Conservation (phyloP, 2,329 filamentous ascomycete species). For the Diaporthe eres region DNA sequence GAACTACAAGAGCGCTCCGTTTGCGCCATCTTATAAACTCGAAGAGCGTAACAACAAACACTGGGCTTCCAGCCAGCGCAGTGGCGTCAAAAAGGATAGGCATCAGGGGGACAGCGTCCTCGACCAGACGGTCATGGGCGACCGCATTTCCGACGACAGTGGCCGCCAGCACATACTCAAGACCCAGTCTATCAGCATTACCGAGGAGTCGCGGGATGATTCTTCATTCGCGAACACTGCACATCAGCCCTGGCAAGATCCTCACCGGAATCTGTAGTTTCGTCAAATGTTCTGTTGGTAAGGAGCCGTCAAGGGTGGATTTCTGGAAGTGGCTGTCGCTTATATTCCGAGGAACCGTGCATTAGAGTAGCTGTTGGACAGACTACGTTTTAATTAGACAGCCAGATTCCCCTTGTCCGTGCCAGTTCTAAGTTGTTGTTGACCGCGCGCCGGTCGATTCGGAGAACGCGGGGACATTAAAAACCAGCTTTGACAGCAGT, state of each 20-base stretch:
- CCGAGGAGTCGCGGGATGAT: not conserved
- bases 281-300: not conserved
- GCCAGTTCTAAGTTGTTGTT: no score
- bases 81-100: not conserved
- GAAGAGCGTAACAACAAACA: conserved; percentile 5
- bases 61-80: not conserved
- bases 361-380: not conserved
- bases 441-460: not conserved
- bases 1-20: not conserved
- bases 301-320: not conserved
- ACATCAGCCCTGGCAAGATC: not conserved
- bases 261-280: not conserved
- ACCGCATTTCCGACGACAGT: conserved; percentile 5
- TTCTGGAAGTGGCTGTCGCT: not conserved
- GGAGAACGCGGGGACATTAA: not conserved
- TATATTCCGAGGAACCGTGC: not conserved
- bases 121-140: not conserved
- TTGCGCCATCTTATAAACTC: conserved; percentile 22
- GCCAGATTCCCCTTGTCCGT: no score
- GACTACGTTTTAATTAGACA: not conserved
- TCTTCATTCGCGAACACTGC: not conserved
- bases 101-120: conserved; percentile 29
- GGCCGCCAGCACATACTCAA: conserved; percentile 15
- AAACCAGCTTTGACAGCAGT: not conserved
- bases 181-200: conserved; percentile 6